phyloP scores from a whole-genome alignment of 352 stramenopile genomes.

The Pythium dissimile region DNA sequence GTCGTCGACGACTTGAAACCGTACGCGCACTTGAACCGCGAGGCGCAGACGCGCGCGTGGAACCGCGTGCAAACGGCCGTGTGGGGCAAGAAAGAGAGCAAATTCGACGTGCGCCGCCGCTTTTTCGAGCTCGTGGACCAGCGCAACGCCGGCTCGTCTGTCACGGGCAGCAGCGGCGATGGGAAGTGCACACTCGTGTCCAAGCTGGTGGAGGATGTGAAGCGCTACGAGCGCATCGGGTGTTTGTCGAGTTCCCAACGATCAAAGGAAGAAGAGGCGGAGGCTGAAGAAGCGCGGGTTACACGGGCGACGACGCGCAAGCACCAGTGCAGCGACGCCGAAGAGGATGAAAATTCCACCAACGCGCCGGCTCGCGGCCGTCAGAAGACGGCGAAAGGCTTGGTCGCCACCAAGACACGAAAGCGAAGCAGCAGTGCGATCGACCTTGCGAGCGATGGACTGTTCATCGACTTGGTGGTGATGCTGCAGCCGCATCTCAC shows the following conservation, averaged over 20 bases:
- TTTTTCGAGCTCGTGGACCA: background rate
- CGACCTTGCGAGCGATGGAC: background rate
- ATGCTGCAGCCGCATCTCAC: background rate
- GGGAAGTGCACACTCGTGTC: background rate
- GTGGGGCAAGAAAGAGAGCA: background rate
- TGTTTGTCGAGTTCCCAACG: too few species aligned
- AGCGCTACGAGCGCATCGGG: background rate
- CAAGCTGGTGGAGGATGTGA: background rate
- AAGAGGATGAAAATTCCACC: too few species aligned
- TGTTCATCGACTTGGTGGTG: background rate
- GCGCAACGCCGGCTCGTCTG: background rate
- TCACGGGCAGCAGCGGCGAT: background rate
- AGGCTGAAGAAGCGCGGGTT: too few species aligned
- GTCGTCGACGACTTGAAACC: background rate
- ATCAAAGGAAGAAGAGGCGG: too few species aligned
- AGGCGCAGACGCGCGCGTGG: background rate
- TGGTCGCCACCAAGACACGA: background rate
- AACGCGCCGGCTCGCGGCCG: background rate
- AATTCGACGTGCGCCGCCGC: background rate
- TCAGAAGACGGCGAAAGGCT: background rate
- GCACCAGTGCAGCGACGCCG: too few species aligned
- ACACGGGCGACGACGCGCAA: too few species aligned
- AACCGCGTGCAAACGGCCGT: background rate
- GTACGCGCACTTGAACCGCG: background rate
- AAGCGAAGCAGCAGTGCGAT: background rate